A percentile compares a stretch with the other conserved stretches of the same genome.
Evolutionary conservation across 176 grass and related monocot genomes (phyloP).

Genomic region (Hyparrhenia diplandra): DNA sequence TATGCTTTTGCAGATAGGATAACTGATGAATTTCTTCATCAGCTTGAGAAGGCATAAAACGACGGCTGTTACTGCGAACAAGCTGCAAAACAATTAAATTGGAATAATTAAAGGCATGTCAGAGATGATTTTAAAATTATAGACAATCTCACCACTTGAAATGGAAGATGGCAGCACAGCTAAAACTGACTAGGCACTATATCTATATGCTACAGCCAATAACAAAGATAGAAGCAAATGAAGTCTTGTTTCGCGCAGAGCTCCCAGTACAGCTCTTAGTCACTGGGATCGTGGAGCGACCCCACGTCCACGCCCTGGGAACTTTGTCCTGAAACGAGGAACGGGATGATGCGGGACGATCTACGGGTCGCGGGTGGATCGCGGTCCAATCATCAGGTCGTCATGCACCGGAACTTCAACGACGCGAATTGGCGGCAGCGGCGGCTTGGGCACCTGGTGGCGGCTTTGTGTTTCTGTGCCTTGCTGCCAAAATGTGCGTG

Average conservation of each 20-base stretch:
- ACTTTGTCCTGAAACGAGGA: no score
- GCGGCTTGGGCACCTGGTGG: no score
- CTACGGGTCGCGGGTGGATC: no score
- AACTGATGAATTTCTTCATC: slow-evolving; percentile 96
- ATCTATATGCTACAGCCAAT: background rate
- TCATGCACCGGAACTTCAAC: no score
- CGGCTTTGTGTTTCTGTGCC: no score
- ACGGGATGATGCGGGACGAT: no score
- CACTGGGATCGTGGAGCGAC: no score
- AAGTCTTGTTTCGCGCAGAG: background rate
- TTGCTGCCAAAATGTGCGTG: no score
- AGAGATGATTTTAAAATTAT: background rate
- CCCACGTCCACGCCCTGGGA: no score
- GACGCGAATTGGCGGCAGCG: no score
- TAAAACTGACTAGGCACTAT: background rate
- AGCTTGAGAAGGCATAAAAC: slow-evolving; percentile 86
- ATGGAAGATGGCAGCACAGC: background rate
- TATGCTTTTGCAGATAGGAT: slow-evolving; percentile 95
- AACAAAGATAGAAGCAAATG: background rate
- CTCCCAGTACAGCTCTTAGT: no score
- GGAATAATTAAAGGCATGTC: background rate
- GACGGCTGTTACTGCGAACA: slow-evolving; percentile 94
- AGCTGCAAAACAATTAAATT: slow-evolving; percentile 54
- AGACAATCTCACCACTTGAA: background rate
- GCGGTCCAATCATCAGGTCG: no score